Base-by-base conservation (phyloP, 768 basidiomycete species). In the Boletus sensibilis region DNA sequence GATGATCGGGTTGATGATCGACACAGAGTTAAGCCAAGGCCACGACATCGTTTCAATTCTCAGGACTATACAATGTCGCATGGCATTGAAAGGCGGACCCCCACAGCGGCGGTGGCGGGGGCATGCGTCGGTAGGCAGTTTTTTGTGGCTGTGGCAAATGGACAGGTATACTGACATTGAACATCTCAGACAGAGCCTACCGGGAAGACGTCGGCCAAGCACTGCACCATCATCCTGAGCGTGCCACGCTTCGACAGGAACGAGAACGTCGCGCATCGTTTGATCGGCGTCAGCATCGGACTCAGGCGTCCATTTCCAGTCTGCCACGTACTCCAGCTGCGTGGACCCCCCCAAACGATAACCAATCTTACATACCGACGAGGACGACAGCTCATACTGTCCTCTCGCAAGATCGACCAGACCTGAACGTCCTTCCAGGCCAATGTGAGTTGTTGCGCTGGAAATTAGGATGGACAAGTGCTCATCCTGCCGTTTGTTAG, bases 91-190 rank as follows among this genome's bases (percentile, higher is more conserved):
- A 41, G 33, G 25, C 27, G 37, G 27, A 52, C 13, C 12, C 29
- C 45, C 20, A 43, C 46, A 23, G 33, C 21, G 21, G 47, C 31
- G 39, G 40, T 52, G 31, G 44, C 20, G 14, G 33, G 35, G 34
- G n/a, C 27, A 37, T 49, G 38, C 20, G 33, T 44, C 23, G 50
- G 69, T 70, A 29, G 13, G 50, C 21, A 27, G 33, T 42, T 42
- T 41, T 38, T 27, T 33, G n/a, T 35, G 38, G 42, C 5, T 47
- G 29, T 51, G 34, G 51, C 7, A 25, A 23, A 31, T 45, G 2
- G 14, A n/a, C 45, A 14, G 11, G 33, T 49, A 23, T 20, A 27
- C 13, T 55, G 44, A 62, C 50, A 44, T 23, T 14, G 35, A 21
- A 39, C 4, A 11, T 39, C 42, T 11, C 50, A 65, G 68, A 57